These are phyloP conservation scores for Cystobasidiopsis lactophilus DNA, from an alignment of 768 basidiomycete species.

Conservation along the genomic window DNA sequence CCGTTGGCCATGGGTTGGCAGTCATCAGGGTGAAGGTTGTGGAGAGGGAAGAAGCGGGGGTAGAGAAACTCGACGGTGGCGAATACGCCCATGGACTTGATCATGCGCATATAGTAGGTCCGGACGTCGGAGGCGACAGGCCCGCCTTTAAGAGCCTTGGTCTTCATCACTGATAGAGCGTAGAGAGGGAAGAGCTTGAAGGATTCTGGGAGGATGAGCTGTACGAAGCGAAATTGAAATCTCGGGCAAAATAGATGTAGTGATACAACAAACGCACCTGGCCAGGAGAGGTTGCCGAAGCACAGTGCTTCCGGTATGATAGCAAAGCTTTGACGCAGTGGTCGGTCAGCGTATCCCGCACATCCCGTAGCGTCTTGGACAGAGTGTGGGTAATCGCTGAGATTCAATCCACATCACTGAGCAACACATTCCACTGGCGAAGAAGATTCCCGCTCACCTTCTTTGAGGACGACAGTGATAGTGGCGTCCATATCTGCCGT, in stretches of 20 bases:
- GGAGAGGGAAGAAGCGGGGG: constrained; percentile 66
- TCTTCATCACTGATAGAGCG: constrained; percentile 58
- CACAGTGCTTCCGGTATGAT: constrained; percentile 74
- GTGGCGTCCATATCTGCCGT: constrained; percentile 76
- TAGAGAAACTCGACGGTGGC: constrained; percentile 58
- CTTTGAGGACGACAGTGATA: constrained; percentile 48
- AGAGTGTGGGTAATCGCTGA: constrained; percentile 48
- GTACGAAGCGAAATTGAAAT: not conserved
- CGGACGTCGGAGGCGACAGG: constrained; percentile 85
- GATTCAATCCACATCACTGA: not conserved
- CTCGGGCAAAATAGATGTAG: not conserved
- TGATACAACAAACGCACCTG: constrained; percentile 41
- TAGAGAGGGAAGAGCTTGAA: constrained; percentile 70
- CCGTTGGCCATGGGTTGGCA: constrained; percentile 48
- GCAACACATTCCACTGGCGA: no score
- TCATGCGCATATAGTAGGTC: constrained; percentile 55
- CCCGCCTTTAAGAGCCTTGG: constrained; percentile 85
- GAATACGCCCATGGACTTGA: constrained; percentile 48
- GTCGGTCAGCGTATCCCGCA: constrained; percentile 66
- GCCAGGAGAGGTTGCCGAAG: constrained; percentile 45
- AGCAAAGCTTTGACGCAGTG: constrained; percentile 57
- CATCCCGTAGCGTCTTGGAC: constrained; percentile 41
- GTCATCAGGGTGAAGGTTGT: constrained; percentile 49
- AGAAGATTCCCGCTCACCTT: constrained; percentile 44
- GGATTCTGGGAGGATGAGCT: constrained; percentile 88